Evolutionary conservation across 192 early-diverging fungal species (phyloP), one percentile per base, ranked within the genome.

Genomic region (Coemansia sp.): DNA sequence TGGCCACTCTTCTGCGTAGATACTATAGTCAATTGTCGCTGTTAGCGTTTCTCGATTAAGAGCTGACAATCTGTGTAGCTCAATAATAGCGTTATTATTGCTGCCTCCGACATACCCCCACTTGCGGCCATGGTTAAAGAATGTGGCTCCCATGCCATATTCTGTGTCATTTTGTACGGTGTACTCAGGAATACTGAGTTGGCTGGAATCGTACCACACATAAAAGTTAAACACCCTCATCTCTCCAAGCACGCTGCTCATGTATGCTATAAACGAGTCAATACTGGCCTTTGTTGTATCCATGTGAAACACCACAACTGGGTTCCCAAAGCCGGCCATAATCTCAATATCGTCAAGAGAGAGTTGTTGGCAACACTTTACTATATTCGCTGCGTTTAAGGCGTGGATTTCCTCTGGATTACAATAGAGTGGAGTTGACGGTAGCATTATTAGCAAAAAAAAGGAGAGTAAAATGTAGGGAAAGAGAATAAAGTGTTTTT

Each of bases 141-240:
- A 60, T n/a, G 35, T 37, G 2, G 58, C 58, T 19, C 58, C 58
- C 3, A 60, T 60, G 28, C 17, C 5, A 16, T 60, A 37, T 19
- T 33, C 30, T 9, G 7, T 16, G n/a, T 35, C 58, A 11, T 19
- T 33, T 2, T 37, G 32, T 17, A 19, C 17, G 8, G 6, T 37
- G 30, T 10, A 8, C 3, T 60, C 32, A 0, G 58, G 32, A 6
- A 60, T 60, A 17, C 10, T 35, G 17, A 60, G 35, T 35, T 60
- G 11, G 33, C 58, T 60, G 30, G 58, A 60, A 38, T 60, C 58
- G 16, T 35, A 60, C 58, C 58, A 60, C 32, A 37, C 58, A 0
- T 60, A 60, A 35, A 60, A 37, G 32, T 60, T 60, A n/a, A 60
- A 60, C n/a, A 60, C 58, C 33, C 21, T 33, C 58, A 60, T 60